Percentiles rank a stretch among this genome's conserved stretches.
Evolutionary conservation across 768 basidiomycete genomes (phyloP).

Genomic region (Dentipellis sp.): DNA sequence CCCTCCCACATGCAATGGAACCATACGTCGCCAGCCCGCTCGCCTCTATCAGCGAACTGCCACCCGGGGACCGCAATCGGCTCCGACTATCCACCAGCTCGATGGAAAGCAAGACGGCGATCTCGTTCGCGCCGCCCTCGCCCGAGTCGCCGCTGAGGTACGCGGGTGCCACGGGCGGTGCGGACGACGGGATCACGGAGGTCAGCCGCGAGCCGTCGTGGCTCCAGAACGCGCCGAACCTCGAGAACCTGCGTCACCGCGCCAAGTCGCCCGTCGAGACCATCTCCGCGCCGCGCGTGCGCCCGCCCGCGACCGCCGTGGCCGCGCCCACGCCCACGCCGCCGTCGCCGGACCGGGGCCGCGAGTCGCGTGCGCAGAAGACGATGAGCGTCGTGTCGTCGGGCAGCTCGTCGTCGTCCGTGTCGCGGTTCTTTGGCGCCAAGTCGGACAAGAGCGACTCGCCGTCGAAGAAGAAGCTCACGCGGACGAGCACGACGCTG

Average conservation of each 20-base stretch:
- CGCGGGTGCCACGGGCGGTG: background rate
- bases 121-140: background rate
- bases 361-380: constrained; percentile 5
- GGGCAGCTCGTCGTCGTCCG: background rate
- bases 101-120: background rate
- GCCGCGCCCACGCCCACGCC: background rate
- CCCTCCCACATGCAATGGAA: constrained; percentile 1
- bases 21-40: background rate
- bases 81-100: background rate
- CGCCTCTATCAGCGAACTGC: constrained; percentile 7
- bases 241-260: background rate
- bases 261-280: background rate
- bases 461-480: background rate
- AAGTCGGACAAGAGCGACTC: background rate
- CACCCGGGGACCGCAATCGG: background rate
- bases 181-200: background rate
- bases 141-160: background rate
- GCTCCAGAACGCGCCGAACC: background rate
- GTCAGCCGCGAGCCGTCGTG: background rate
- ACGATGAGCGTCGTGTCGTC: constrained; percentile 12
- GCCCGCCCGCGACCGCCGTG: background rate
- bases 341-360: background rate
- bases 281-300: background rate
- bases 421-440: background rate
- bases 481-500: background rate